These are phyloP conservation scores for Xerocomus spinulosus DNA, from an alignment of 768 basidiomycete species.

Conservation along the genomic window DNA sequence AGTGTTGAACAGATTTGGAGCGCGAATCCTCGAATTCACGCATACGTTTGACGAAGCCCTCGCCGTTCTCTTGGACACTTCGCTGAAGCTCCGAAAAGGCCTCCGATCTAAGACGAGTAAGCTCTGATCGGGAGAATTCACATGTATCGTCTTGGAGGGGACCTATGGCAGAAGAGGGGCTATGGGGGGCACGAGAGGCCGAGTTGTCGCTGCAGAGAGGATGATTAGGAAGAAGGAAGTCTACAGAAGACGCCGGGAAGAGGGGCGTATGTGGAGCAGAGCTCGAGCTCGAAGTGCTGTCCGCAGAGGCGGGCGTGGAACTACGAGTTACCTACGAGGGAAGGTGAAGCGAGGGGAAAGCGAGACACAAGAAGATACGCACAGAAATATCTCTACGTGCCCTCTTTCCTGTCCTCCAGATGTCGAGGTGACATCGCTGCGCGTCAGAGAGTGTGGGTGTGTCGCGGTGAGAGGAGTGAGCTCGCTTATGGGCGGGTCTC, in stretches of 20 bases:
- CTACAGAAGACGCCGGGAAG: constrained; percentile 47
- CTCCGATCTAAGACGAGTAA: constrained; percentile 49
- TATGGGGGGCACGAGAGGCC: constrained; percentile 10
- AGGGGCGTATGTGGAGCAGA: constrained; percentile 30
- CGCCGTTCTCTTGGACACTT: constrained; percentile 59
- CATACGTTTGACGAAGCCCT: constrained; percentile 68
- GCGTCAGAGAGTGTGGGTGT: constrained; percentile 34
- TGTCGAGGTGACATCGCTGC: constrained; percentile 50
- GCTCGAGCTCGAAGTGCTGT: constrained; percentile 24
- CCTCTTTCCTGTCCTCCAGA: constrained; percentile 52
- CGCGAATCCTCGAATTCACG: constrained; percentile 61
- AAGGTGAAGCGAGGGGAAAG: constrained; percentile 12
- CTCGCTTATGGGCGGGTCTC: constrained; percentile 47
- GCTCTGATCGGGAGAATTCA: constrained; percentile 27
- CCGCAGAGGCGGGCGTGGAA: constrained; percentile 28
- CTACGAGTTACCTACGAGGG: constrained; percentile 21
- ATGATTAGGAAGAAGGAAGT: constrained; percentile 41
- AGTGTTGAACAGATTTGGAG: constrained; percentile 36
- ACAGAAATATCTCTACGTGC: constrained; percentile 48
- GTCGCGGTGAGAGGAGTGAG: constrained; percentile 38
- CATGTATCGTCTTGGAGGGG: constrained; percentile 18
- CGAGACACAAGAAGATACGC: constrained; percentile 14
- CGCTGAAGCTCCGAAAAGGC: constrained; percentile 64
- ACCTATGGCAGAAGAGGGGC: constrained; percentile 22
- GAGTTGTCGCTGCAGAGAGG: constrained; percentile 5